Conservation (phyloP, 257 asterid species). For the Solanum microdontum region DNA sequence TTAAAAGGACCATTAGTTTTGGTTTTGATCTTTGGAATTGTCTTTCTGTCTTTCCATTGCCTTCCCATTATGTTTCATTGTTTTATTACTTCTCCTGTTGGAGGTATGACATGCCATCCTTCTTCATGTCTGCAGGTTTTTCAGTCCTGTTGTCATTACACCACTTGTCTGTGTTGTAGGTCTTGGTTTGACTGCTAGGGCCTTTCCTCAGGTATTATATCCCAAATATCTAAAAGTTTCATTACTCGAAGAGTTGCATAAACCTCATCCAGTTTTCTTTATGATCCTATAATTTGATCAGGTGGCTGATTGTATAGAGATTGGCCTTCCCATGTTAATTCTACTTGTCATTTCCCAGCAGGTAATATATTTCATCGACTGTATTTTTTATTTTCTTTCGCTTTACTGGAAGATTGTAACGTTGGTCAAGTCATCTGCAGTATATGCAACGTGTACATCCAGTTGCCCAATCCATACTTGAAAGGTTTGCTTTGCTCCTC, state of each 20-base stretch:
- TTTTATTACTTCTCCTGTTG: background rate
- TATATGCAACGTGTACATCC: constrained; percentile 64
- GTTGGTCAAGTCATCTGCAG: constrained; percentile 25
- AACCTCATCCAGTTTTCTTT: background rate
- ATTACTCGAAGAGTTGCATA: background rate
- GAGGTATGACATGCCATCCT: background rate
- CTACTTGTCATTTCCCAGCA: constrained; percentile 68
- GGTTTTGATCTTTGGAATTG: background rate
- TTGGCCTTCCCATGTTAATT: constrained; percentile 87
- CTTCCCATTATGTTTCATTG: background rate
- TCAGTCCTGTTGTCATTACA: constrained; percentile 73
- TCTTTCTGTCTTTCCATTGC: background rate
- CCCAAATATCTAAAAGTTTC: background rate
- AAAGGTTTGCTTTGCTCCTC: constrained; percentile 82
- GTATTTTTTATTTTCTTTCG: background rate
- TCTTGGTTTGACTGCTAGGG: constrained; percentile 79
- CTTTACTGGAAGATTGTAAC: background rate
- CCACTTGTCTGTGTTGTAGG: constrained; percentile 82
- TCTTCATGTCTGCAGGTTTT: constrained; percentile 31
- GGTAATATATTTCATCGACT: constrained; percentile 23
- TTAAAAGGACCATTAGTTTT: background rate
- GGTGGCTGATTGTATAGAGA: constrained; percentile 76
- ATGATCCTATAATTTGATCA: constrained; percentile 21
- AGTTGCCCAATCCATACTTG: constrained; percentile 46
- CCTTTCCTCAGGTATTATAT: constrained; percentile 65